Base-by-base conservation (phyloP, 2,329 filamentous ascomycete species). In the Pyricularia sp. region DNA sequence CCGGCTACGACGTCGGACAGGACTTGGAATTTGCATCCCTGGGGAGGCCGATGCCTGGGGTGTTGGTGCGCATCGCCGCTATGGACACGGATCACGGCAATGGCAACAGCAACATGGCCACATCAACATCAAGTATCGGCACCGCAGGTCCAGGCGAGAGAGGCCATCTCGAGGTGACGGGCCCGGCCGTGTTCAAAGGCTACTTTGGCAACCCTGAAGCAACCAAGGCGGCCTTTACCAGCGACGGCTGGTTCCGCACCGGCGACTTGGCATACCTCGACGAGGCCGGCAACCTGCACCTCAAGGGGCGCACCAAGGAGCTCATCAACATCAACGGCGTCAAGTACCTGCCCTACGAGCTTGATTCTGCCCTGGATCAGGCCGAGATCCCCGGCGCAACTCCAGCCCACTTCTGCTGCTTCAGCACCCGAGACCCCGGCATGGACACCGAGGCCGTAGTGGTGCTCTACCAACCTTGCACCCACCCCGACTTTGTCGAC, bases 211-310 rank as follows among this genome's bases (percentile, higher is more conserved):
- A 97, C 77, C 89, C 92, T n/a, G 88, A 94, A 74, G 94, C 97
- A 81, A 97, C 93, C 7, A 85, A 84, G 75, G 90, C 91, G 77
- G 85, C 91, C 5, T 86, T 94, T 72, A 93, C 92, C 0, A 79
- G 88, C 3, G 94, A 97, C 75, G 93, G 93, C 67, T 98, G 95
- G 95, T 98, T 98, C 86, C 94, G 91, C 85, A 97, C 93, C 20
- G 94, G 94, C 71, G 94, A 98, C 76, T 95, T 98, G 78, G 94
- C 94, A 75, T 92, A 97, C 78, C 94, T 94, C 75, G 90, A 94
- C 78, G 14, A 64, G 0, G 77, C 82, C 71, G 94, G 94, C 64
- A 92, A 97, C 77, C 81, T 84, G 3, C 69, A 75, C 58, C 69
- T 84, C 1, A 70, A 72, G 0, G 81, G 81, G 1, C 73, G 81